Conservation (phyloP, 495 filamentous ascomycete genomes). For the Hypoxylon intermedium region DNA sequence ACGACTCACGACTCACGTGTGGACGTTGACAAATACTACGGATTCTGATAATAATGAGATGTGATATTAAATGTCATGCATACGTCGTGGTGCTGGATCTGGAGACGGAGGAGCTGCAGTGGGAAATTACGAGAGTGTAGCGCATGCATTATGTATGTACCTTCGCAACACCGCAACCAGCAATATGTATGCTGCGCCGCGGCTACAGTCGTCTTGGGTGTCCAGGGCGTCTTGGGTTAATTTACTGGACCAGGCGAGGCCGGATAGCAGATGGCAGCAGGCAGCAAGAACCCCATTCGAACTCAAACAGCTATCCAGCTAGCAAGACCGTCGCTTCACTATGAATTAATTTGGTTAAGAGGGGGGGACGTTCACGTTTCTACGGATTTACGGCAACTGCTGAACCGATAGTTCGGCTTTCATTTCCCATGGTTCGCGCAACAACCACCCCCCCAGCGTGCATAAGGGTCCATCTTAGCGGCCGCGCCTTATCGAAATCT, state of each 20-base stretch:
- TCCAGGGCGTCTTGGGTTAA: neutral
- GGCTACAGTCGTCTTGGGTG: neutral
- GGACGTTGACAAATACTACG: too few relatives aligned
- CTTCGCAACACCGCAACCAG: too few relatives aligned
- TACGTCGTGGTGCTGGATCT: too few relatives aligned
- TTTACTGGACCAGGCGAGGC: neutral
- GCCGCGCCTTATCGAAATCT: conserved; percentile 18
- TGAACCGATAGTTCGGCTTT: conserved; percentile 11
- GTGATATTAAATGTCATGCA: too few relatives aligned
- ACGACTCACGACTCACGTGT: too few relatives aligned
- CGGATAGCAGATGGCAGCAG: neutral
- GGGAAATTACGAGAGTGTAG: too few relatives aligned
- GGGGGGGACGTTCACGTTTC: neutral
- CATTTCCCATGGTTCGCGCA: conserved; percentile 1
- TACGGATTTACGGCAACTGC: conserved; percentile 18
- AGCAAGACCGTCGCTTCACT: neutral
- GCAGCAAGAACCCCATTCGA: neutral
- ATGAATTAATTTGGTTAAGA: neutral
- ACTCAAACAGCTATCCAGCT: too few relatives aligned
- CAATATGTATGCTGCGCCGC: too few relatives aligned
- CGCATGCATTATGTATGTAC: too few relatives aligned
- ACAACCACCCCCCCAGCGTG: conserved; percentile 9
- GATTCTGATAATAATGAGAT: too few relatives aligned
- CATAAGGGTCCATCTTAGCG: conserved; percentile 27
- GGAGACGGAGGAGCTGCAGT: too few relatives aligned